These are phyloP conservation scores for Tagetes patula DNA, from an alignment of 129 eudicot species.

Conservation along the genomic window DNA sequence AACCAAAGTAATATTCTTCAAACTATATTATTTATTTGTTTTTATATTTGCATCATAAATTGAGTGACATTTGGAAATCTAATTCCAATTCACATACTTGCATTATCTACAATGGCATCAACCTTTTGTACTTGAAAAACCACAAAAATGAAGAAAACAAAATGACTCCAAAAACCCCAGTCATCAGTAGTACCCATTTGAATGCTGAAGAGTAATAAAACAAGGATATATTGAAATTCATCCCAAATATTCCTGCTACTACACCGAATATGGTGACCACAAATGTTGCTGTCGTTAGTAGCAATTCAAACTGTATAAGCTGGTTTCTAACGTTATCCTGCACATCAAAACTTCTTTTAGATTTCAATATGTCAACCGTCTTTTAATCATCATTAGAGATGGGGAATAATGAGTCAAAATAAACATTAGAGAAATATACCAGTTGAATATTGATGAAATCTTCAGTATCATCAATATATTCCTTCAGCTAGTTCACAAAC, in stretches of 20 bases:
- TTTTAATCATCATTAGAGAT: neutral
- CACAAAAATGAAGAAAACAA: too few species aligned
- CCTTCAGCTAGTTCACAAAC: constrained; percentile 71
- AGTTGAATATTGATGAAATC: constrained; percentile 71
- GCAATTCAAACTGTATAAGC: constrained; percentile 81
- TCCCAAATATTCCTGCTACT: constrained; percentile 90
- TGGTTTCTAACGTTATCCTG: constrained; percentile 94
- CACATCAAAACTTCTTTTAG: constrained; percentile 7
- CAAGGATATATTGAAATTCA: constrained; percentile 64
- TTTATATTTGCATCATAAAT: neutral
- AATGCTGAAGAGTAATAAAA: constrained; percentile 55
- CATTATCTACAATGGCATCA: too few species aligned
- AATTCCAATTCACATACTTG: too few species aligned
- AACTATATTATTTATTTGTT: neutral
- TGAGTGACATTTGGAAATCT: too few species aligned
- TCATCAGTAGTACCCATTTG: constrained; percentile 70
- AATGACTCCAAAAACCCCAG: constrained; percentile 35
- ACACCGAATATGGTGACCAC: constrained; percentile 88
- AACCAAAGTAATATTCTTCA: neutral
- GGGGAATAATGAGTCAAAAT: neutral
- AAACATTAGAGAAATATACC: constrained; percentile 42
- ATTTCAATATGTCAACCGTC: neutral
- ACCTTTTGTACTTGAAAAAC: too few species aligned
- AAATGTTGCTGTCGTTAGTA: constrained; percentile 80
- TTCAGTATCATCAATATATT: constrained; percentile 41